Conservation (phyloP, 2,329 filamentous ascomycete genomes). For the Epicoccum sorghinum region DNA sequence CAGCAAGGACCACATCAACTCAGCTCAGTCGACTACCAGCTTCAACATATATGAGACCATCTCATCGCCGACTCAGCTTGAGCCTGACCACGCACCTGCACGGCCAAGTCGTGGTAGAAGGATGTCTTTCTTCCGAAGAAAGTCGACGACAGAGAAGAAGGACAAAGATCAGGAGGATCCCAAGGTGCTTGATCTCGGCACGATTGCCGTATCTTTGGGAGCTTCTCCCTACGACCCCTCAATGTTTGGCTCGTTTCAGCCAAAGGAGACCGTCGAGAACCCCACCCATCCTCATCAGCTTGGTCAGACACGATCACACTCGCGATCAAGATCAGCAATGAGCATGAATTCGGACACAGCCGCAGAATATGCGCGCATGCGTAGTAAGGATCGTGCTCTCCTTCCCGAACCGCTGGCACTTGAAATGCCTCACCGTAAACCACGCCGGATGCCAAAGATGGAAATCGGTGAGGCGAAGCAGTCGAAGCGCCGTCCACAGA, state of each 20-base stretch:
- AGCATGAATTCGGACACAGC: conserved; percentile 46
- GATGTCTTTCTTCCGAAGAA: conserved; percentile 40
- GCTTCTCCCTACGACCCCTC: conserved; percentile 53
- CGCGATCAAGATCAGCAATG: conserved; percentile 38
- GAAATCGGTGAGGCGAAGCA: conserved; percentile 32
- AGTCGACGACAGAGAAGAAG: conserved; percentile 32
- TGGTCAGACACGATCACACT: conserved; percentile 32
- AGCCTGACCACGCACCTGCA: conserved; percentile 30
- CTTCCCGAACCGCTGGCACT: conserved; percentile 23
- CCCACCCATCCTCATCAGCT: conserved; percentile 47
- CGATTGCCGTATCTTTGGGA: conserved; percentile 50
- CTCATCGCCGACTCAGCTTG: conserved; percentile 17
- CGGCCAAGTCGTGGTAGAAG: conserved; percentile 34
- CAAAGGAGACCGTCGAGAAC: conserved; percentile 23
- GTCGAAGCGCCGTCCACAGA: conserved; percentile 23
- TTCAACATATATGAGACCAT: conserved; percentile 9
- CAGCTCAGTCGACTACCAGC: conserved; percentile 11
- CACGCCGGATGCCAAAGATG: conserved; percentile 35
- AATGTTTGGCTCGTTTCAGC: conserved; percentile 27
- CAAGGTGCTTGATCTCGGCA: conserved; percentile 49
- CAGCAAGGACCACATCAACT: conserved; percentile 32
- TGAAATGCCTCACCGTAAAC: conserved; percentile 32
- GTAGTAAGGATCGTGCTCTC: conserved; percentile 42
- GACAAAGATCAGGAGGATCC: conserved; percentile 23
- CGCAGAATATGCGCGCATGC: conserved; percentile 42